Evolutionary conservation across 345 rosid species (phyloP).

Genomic region (Ailanthus altissimus): DNA sequence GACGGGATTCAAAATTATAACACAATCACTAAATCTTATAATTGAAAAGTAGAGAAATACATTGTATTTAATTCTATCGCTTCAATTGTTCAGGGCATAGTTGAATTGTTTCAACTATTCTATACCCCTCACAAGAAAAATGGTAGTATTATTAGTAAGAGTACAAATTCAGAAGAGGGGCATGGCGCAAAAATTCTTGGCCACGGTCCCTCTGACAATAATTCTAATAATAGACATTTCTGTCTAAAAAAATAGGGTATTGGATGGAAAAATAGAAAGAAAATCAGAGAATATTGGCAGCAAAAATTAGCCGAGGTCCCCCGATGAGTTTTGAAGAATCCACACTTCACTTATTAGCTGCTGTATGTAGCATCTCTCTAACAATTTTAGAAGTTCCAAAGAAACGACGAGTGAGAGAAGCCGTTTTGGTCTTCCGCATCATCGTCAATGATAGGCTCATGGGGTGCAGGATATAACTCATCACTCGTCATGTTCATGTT

Average conservation of each 20-base stretch:
- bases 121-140: not conserved
- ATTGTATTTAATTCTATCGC: too few relatives aligned
- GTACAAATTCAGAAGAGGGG: not conserved
- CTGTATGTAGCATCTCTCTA: too few relatives aligned
- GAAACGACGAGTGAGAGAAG: constrained; percentile 40
- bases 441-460: constrained; percentile 6
- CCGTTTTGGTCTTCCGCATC: constrained; percentile 11
- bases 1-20: too few relatives aligned
- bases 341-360: too few relatives aligned
- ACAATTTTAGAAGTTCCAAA: constrained; percentile 52
- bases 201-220: not conserved
- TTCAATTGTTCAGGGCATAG: not conserved
- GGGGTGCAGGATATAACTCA: not conserved
- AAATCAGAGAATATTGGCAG: not conserved
- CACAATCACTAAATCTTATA: too few relatives aligned
- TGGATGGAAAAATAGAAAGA: too few relatives aligned
- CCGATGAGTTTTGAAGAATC: too few relatives aligned
- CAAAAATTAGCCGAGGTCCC: constrained; percentile 14
- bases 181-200: not conserved
- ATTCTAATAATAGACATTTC: not conserved
- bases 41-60: too few relatives aligned
- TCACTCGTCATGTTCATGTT: constrained; percentile 9
- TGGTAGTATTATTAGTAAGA: not conserved
- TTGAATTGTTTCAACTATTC: not conserved
- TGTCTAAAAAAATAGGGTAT: not conserved